Base-by-base conservation (phyloP, 495 filamentous ascomycete species). In the Hypomontagnella monticulosa region DNA sequence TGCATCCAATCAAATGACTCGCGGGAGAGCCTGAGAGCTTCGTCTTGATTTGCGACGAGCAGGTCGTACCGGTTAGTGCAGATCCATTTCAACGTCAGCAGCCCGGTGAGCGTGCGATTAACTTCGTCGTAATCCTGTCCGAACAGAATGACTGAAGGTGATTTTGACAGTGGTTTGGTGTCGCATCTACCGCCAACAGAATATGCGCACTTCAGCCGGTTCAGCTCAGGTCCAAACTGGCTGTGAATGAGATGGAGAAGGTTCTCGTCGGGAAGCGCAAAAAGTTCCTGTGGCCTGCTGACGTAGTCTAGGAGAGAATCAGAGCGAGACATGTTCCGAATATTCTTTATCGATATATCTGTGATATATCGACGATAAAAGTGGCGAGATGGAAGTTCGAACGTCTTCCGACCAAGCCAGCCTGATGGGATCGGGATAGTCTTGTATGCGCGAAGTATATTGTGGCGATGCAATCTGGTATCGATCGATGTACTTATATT, bases 21-120 rank as follows among this genome's bases (percentile, higher is more conserved):
- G 6, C 40, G 54, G 8, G 57, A 63, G n/a, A 75, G 50, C 36
- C 46, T 63, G 4, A 65, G 43, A 18, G 47, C 11, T 12, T 61
- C 61, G 19, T 54, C 23, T 58, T 78, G 76, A 38, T 64, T 56
- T 27, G 44, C 30, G 0, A 69, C 61, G 15, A 79, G 70, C 4
- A 38, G 44, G 10, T 67, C 67, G 55, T 78, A 79, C 11, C 75
- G 53, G 14, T 59, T 59, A 9, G 61, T 67, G 14, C 70, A 63
- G 11, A 77, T 57, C 76, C 76, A 79, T 61, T 75, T 76, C 37
- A 78, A 36, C 0, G 74, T 61, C 27, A 76, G 37, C 3, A 77
- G 47, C 4, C 74, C 71, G 19, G 71, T 61, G 8, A 79, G 65
- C 0, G 76, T 78, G 27, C 76, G 76, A 42, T 79, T 77, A 11